phyloP scores from a whole-genome alignment of 106 monocot species.

The Vanilla planifolia region DNA sequence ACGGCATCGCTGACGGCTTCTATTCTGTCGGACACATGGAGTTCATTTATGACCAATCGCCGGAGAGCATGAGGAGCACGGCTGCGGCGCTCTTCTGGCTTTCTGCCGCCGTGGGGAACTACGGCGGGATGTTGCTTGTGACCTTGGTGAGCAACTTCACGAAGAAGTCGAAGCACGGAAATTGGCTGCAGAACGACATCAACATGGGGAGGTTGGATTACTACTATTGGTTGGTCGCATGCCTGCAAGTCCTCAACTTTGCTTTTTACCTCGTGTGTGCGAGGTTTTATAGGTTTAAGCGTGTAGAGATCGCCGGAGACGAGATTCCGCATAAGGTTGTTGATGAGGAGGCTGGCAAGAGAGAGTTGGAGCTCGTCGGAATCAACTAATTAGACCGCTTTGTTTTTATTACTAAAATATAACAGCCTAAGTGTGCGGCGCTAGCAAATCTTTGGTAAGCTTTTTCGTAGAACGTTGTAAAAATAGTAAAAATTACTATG shows the following conservation, averaged over 20 bases:
- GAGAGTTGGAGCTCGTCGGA: too few species aligned
- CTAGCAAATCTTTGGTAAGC: too few species aligned
- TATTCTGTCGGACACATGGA: conserved; percentile 31
- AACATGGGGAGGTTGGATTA: conserved; percentile 12
- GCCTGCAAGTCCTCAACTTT: conserved; percentile 12
- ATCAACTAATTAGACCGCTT: too few species aligned
- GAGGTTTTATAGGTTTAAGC: conserved; percentile 13
- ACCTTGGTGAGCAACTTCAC: conserved; percentile 15
- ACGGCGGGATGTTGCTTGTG: conserved; percentile 25
- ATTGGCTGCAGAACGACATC: conserved; percentile 26
- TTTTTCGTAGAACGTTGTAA: too few species aligned
- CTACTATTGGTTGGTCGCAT: conserved; percentile 12
- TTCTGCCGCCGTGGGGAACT: conserved; percentile 18
- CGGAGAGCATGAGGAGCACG: conserved; percentile 44
- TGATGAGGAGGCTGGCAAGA: background rate
- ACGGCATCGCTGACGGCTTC: conserved; percentile 31
- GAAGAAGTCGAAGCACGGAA: conserved; percentile 2
- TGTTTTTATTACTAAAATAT: too few species aligned
- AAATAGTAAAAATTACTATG: too few species aligned
- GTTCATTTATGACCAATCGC: conserved; percentile 34
- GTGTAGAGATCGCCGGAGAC: conserved; percentile 6
- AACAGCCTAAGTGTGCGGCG: too few species aligned
- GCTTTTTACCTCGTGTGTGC: conserved; percentile 7
- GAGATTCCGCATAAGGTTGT: background rate
- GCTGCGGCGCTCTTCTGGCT: conserved; percentile 30